phyloP scores from a whole-genome alignment of 2,329 filamentous ascomycete genomes.

The Clonostachys chloroleuca region DNA sequence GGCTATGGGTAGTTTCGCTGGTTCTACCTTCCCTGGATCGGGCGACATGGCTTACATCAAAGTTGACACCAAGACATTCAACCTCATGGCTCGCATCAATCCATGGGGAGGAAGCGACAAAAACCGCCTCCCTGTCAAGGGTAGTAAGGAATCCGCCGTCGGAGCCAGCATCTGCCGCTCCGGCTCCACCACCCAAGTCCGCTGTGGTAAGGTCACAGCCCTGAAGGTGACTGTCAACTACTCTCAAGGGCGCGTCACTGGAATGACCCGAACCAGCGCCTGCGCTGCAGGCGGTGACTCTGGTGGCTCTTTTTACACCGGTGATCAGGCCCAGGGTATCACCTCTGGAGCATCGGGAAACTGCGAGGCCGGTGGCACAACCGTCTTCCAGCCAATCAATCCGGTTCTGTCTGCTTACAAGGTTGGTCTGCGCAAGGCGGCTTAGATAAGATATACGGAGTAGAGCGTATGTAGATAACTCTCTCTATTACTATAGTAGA shows the following conservation, averaged over 20 bases:
- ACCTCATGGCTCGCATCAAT: not conserved
- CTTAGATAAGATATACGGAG: not conserved
- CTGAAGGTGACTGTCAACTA: conserved; percentile 12
- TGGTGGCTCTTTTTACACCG: conserved; percentile 31
- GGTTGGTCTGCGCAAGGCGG: conserved; percentile 16
- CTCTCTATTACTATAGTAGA: not conserved
- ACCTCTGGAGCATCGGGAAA: conserved; percentile 32
- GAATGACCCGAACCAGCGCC: conserved; percentile 30
- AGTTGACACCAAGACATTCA: not conserved
- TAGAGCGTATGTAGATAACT: not conserved
- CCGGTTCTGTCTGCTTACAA: conserved; percentile 29
- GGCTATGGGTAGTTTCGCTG: conserved; percentile 1
- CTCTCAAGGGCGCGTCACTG: conserved; percentile 27
- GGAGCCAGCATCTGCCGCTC: conserved; percentile 6
- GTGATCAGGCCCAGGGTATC: conserved; percentile 33
- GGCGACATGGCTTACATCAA: conserved; percentile 3
- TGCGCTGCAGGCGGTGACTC: conserved; percentile 35
- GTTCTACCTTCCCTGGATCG: conserved; percentile 3
- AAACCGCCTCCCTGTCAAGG: not conserved
- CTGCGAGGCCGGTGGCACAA: conserved; percentile 25
- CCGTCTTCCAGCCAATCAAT: conserved; percentile 35
- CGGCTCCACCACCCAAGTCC: conserved; percentile 2
- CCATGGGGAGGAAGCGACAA: not conserved
- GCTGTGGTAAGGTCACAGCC: conserved; percentile 1
- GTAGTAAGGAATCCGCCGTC: conserved; percentile 2